Evolutionary conservation across 352 stramenopile species (phyloP), one percentile per base, ranked within the genome.

Genomic region (Globisporangium takayamanum): DNA sequence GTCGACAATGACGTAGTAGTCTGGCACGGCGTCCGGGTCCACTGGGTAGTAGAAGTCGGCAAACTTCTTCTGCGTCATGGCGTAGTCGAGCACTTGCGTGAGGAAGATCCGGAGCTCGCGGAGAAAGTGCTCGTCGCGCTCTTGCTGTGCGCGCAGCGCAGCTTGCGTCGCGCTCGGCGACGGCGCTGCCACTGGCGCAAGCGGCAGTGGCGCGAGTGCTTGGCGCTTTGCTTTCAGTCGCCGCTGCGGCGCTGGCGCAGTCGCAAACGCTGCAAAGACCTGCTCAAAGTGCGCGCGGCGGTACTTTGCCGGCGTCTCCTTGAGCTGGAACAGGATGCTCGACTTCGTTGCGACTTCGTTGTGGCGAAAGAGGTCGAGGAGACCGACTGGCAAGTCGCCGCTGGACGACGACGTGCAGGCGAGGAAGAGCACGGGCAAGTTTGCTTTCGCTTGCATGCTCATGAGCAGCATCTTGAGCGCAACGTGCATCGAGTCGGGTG

Each of bases 1-100:
- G 56, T 85, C 83, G 52, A 97, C 87, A 57, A 97, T 92, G 47
- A 91, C 47, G 54, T 96, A 93, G 62, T 97, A 97, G 44, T 95
- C 87, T 3, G 87, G 88, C 5, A 97, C 89, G 22, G 74, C 79
- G 28, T 80, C 69, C 14, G 70, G 68, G 44, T 96, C 83, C 49
- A 97, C 85, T 0, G 84, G 82, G 22, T 70, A 70, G 50, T 84
- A 73, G 51, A 95, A 95, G 18, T 79, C 80, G 1, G 68, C 66
- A 67, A 90, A 93, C 11, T 63, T 44, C 49, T 77, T 84, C 56
- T 92, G 75, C 3, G 72, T 74, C n/a, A 70, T 78, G 57, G 83
- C 92, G 62, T 93, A 95, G 55, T 90, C 74, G 11, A 96, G 60
- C 26, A 94, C 87, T 53, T 94, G 77, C 26, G 82, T 72, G 33